Conservation (phyloP, 2,329 filamentous ascomycete genomes). For the Cryphonectria radicalis region DNA sequence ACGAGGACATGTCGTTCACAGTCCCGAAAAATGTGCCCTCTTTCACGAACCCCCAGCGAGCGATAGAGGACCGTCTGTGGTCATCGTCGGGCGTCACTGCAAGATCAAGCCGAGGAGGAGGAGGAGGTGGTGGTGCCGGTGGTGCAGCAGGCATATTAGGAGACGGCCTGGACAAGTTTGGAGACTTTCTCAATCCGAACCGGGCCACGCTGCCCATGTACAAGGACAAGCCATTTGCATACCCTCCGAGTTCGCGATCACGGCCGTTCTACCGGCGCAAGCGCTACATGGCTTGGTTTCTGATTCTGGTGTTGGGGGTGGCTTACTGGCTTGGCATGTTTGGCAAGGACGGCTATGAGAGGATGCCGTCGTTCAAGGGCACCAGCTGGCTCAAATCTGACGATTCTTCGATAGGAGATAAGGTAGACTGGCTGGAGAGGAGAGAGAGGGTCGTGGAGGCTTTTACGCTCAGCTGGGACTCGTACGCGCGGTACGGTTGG, state of each 20-base stretch:
- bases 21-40: conserved; percentile 72
- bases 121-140: conserved; percentile 14
- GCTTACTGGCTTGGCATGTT: conserved; percentile 75
- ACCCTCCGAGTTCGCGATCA: conserved; percentile 63
- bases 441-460: conserved; percentile 84
- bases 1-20: conserved; percentile 64
- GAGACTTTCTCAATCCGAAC: conserved; percentile 64
- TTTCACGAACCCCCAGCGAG: conserved; percentile 67
- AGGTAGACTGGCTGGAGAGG: conserved; percentile 75
- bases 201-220: conserved; percentile 81
- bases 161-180: conserved; percentile 65
- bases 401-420: conserved; percentile 43
- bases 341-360: conserved; percentile 41
- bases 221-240: conserved; percentile 94
- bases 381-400: conserved; percentile 64
- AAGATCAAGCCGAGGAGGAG: conserved; percentile 41
- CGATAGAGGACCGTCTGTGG: conserved; percentile 71
- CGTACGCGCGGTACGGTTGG: conserved; percentile 93
- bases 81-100: conserved; percentile 52
- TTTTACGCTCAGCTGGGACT: conserved; percentile 90
- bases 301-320: conserved; percentile 56
- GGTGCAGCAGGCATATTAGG: conserved; percentile 44
- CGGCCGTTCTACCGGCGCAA: conserved; percentile 67
- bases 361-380: conserved; percentile 41
- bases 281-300: conserved; percentile 54